A percentile compares a stretch with the other conserved stretches of the same genome.
These are phyloP conservation scores for Gracilaria domingensis DNA, from an alignment of 23 red algal genomes.

Conservation along the genomic window DNA sequence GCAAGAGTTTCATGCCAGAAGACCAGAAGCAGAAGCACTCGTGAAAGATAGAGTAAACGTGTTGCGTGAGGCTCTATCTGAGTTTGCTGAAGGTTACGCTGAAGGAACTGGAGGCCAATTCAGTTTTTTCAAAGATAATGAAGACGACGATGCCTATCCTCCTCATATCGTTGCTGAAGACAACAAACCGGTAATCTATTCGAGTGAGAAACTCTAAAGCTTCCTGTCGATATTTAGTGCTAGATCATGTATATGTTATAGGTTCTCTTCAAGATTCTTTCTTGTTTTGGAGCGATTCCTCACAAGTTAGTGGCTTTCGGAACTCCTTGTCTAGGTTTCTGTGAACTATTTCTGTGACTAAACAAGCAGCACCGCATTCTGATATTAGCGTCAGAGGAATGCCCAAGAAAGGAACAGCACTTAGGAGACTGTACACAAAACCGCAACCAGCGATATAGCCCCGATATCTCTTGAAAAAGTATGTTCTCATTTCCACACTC, in stretches of 20 bases:
- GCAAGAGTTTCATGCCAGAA: constrained; percentile 29
- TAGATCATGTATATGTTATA: neutral
- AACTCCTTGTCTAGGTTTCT: constrained; percentile 67
- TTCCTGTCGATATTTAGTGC: neutral
- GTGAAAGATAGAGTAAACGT: constrained; percentile 51
- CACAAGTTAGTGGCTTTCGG: constrained; percentile 54
- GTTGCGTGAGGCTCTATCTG: constrained; percentile 34
- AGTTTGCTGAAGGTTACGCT: constrained; percentile 52
- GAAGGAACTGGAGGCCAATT: constrained; percentile 42
- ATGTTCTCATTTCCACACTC: constrained; percentile 21
- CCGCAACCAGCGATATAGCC: constrained; percentile 75
- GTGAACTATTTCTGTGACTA: constrained; percentile 60
- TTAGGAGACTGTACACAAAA: constrained; percentile 74
- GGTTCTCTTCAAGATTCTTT: constrained; percentile 40
- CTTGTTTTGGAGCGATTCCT: constrained; percentile 51
- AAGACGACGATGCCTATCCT: constrained; percentile 21
- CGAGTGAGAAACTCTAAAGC: constrained; percentile 7
- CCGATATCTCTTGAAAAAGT: constrained; percentile 71
- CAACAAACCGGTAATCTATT: constrained; percentile 35
- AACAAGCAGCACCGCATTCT: constrained; percentile 70
- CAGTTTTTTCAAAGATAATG: constrained; percentile 46
- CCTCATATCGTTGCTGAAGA: neutral
- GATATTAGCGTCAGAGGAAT: constrained; percentile 68
- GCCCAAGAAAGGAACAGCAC: constrained; percentile 59
- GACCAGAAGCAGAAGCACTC: constrained; percentile 39